Conservation (phyloP, 164 flowering plant species). For the Aristolochia contorta region DNA sequence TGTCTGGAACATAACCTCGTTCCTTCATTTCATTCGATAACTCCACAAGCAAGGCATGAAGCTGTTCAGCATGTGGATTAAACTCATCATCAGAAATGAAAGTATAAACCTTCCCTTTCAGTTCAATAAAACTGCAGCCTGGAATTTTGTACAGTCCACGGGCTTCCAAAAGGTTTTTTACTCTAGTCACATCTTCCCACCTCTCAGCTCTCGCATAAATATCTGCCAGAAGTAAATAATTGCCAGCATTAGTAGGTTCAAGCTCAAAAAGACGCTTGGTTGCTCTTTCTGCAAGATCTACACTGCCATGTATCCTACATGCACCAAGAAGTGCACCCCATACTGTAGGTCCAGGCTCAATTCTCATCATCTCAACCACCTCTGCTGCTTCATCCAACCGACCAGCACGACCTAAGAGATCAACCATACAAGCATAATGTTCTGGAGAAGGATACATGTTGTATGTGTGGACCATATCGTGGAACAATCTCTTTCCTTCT, state of each 20-base stretch:
- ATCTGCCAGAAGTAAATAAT: conserved; percentile 14
- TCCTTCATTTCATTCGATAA: conserved; percentile 48
- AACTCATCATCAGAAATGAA: conserved; percentile 11
- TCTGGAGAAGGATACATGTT: conserved; percentile 4
- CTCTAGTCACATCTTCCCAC: conserved; percentile 7
- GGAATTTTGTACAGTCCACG: conserved; percentile 7
- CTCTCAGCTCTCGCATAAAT: conserved; percentile 2
- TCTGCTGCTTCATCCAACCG: conserved; percentile 13
- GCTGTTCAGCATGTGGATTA: conserved; percentile 9
- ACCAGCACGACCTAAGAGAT: conserved; percentile 21
- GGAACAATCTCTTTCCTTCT: conserved; percentile 10
- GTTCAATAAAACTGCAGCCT: conserved; percentile 17
- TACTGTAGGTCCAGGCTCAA: conserved; percentile 12
- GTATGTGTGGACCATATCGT: conserved; percentile 5
- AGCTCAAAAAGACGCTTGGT: conserved; percentile 10
- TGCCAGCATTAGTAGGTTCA: conserved; percentile 17
- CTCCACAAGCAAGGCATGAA: conserved; percentile 9
- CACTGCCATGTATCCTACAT: conserved; percentile 16
- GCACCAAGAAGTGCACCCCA: conserved; percentile 22
- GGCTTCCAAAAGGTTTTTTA: conserved; percentile 9
- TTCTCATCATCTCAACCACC: conserved; percentile 10
- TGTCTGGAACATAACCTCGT: conserved; percentile 57
- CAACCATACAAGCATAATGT: conserved; percentile 21
- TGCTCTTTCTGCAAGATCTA: conserved; percentile 15
- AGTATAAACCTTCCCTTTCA: conserved; percentile 6